Conservation (phyloP, 495 filamentous ascomycete species). For the Podospora australis region DNA sequence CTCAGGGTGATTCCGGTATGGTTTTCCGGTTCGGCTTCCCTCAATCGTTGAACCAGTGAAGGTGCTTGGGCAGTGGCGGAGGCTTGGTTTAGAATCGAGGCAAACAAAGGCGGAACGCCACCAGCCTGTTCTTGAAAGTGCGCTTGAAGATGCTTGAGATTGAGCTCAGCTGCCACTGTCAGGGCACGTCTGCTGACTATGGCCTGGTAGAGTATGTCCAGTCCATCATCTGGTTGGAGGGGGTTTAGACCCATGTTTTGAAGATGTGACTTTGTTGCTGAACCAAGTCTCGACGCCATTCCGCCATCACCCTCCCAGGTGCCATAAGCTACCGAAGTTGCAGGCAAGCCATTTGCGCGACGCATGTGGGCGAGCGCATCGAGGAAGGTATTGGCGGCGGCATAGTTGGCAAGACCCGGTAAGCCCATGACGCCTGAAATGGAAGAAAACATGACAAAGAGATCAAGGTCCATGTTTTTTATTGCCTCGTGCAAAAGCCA, state of each 20-base stretch:
- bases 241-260: slow-evolving; percentile 13
- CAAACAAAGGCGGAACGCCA: slow-evolving; percentile 12
- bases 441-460: slow-evolving; percentile 46
- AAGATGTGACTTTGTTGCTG: slow-evolving; percentile 13
- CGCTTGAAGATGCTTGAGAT: slow-evolving; percentile 16
- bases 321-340: slow-evolving; percentile 22
- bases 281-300: slow-evolving; percentile 15
- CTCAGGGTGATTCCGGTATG: slow-evolving; percentile 18
- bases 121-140: slow-evolving; percentile 20
- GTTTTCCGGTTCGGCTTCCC: slow-evolving; percentile 13
- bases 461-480: slow-evolving; percentile 37
- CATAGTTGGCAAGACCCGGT: slow-evolving; percentile 49
- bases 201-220: slow-evolving; percentile 13
- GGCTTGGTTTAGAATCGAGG: slow-evolving; percentile 9
- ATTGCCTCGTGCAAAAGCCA: slow-evolving; percentile 28
- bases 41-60: slow-evolving; percentile 10
- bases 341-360: slow-evolving; percentile 14
- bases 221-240: slow-evolving; percentile 10
- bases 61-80: background rate
- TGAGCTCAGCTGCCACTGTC: slow-evolving; percentile 18
- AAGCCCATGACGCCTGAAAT: slow-evolving; percentile 44
- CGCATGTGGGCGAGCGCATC: slow-evolving; percentile 35
- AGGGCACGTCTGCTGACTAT: slow-evolving; percentile 10
- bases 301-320: slow-evolving; percentile 24
- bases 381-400: slow-evolving; percentile 52